These are phyloP conservation scores for Pleodorina starrii DNA, from an alignment of 139 green algal species.

Conservation along the genomic window DNA sequence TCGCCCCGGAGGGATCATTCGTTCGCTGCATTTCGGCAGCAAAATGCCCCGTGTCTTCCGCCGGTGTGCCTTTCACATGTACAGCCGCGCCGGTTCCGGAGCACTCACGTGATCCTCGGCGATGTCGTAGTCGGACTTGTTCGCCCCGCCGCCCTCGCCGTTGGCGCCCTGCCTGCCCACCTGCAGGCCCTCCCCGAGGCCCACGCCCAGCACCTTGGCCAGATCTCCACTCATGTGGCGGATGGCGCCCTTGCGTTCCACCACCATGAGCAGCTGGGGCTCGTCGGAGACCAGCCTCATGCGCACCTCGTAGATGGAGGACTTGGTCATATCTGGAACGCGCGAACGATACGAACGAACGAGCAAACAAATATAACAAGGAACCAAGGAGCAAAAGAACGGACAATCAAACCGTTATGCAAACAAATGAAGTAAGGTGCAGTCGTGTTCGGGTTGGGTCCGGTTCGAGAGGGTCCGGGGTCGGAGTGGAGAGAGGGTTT, in stretches of 20 bases:
- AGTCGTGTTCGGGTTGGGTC: no score
- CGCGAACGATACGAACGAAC: background rate
- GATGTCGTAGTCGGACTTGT: background rate
- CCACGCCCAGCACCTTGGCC: conserved; percentile 27
- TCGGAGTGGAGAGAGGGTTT: no score
- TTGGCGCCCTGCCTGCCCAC: background rate
- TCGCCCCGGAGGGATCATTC: no score
- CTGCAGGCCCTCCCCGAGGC: background rate
- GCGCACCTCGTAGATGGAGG: conserved; percentile 1
- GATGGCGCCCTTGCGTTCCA: conserved; percentile 25
- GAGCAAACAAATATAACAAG: background rate
- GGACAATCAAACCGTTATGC: no score
- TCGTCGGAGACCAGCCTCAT: conserved; percentile 5
- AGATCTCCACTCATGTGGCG: conserved; percentile 38
- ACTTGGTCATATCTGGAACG: conserved; percentile 32
- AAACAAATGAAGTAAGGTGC: no score
- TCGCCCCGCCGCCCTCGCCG: background rate
- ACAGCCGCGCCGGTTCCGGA: no score
- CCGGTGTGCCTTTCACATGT: no score
- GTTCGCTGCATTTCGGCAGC: no score
- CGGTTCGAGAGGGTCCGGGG: no score
- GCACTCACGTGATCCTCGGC: background rate
- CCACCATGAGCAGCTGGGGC: conserved; percentile 49
- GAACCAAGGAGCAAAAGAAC: no score
- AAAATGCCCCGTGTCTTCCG: no score